Conservation (phyloP, 2,329 filamentous ascomycete genomes). For the Sclerotinia trifoliorum region DNA sequence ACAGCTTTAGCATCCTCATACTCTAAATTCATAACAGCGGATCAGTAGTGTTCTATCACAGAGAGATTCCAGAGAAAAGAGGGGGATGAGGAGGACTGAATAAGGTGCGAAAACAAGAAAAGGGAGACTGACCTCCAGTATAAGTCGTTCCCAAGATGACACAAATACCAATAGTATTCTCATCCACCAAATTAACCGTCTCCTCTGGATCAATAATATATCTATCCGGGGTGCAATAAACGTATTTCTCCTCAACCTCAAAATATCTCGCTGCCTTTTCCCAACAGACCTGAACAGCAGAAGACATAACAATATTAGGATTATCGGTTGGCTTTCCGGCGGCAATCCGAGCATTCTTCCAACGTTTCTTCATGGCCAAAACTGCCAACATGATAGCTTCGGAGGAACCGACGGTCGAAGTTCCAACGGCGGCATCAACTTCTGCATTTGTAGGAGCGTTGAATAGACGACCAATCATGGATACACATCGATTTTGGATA, state of each 20-base stretch:
- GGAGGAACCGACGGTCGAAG: conserved; percentile 83
- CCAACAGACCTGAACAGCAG: conserved; percentile 96
- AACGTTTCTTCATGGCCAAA: conserved; percentile 92
- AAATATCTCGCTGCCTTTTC: conserved; percentile 90
- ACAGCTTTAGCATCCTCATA: conserved; percentile 92
- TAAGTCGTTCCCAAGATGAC: conserved; percentile 90
- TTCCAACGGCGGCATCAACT: conserved; percentile 70
- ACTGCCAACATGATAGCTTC: conserved; percentile 83
- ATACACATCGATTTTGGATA: conserved; percentile 88
- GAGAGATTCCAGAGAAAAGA: neutral
- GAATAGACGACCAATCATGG: conserved; percentile 88
- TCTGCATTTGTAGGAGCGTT: conserved; percentile 64
- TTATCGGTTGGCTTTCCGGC: conserved; percentile 76
- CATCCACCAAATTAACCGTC: conserved; percentile 60
- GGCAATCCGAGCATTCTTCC: conserved; percentile 82
- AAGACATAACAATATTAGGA: conserved; percentile 94
- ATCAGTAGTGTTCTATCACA: too few species aligned
- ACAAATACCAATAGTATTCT: conserved; percentile 86
- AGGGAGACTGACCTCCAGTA: conserved; percentile 58
- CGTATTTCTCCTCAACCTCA: conserved; percentile 85
- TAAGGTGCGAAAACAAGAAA: too few species aligned
- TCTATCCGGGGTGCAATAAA: conserved; percentile 60
- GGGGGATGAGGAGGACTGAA: neutral
- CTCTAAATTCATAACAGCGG: conserved; percentile 24
- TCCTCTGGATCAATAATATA: conserved; percentile 64